Evolutionary conservation across 2,329 filamentous ascomycete species (phyloP).

Genomic region (Cercospora nicotianae): DNA sequence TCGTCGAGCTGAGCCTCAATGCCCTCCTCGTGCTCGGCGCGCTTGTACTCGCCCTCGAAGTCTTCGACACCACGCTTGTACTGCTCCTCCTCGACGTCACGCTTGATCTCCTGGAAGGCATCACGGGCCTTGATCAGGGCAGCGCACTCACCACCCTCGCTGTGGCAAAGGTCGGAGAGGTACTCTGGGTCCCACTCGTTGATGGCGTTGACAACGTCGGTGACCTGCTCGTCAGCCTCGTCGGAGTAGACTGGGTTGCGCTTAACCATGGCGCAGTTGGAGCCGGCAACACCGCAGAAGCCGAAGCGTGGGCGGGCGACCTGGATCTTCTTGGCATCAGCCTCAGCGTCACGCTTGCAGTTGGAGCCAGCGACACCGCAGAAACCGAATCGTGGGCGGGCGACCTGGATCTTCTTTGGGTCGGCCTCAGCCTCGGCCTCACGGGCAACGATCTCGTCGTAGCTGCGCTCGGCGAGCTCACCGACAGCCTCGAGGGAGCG

Average conservation of each 20-base stretch:
- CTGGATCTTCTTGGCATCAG: neutral
- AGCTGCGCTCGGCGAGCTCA: constrained; percentile 23
- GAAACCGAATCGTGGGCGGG: constrained; percentile 13
- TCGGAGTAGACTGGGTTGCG: constrained; percentile 30
- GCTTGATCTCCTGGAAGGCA: constrained; percentile 30
- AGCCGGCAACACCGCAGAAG: constrained; percentile 44
- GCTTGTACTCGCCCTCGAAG: constrained; percentile 16
- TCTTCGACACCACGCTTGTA: constrained; percentile 13
- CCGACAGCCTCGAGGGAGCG: constrained; percentile 45
- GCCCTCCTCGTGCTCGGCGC: constrained; percentile 14
- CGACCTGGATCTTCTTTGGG: constrained; percentile 23
- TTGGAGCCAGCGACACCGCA: constrained; percentile 45
- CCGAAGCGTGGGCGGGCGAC: constrained; percentile 22
- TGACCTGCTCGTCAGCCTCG: constrained; percentile 41
- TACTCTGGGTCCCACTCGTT: constrained; percentile 26
- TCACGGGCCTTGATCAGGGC: constrained; percentile 32
- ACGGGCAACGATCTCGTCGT: constrained; percentile 24
- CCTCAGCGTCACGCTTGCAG: constrained; percentile 39
- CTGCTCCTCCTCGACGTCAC: constrained; percentile 28
- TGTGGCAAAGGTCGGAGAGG: constrained; percentile 22
- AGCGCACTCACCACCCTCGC: constrained; percentile 31
- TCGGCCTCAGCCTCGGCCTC: constrained; percentile 30
- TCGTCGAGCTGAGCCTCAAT: constrained; percentile 11
- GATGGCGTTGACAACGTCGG: constrained; percentile 17
- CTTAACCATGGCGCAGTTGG: constrained; percentile 42